Evolutionary conservation across 2,329 filamentous ascomycete genomes (phyloP).

Genomic region (Dactylellina leptospora): DNA sequence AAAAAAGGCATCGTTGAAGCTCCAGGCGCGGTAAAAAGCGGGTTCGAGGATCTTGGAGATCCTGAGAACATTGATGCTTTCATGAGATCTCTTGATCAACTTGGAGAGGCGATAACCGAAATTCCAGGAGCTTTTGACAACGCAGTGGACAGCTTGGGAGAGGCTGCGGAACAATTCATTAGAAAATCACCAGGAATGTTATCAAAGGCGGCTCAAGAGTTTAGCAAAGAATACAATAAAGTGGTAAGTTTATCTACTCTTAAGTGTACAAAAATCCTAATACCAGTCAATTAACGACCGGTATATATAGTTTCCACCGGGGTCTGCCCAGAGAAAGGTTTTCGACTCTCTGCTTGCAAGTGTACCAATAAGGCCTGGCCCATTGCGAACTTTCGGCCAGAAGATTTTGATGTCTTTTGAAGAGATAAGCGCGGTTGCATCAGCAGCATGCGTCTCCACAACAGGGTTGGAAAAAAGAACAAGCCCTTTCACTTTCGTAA

Average conservation of each 20-base stretch:
- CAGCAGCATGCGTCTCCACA: constrained; percentile 10
- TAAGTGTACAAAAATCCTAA: background rate
- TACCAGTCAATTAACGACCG: background rate
- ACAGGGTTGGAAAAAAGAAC: too few relatives aligned
- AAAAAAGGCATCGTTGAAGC: background rate
- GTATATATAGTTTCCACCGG: constrained; percentile 20
- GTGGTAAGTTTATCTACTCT: constrained; percentile 9
- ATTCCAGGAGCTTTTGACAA: constrained; percentile 12
- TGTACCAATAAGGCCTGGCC: constrained; percentile 2
- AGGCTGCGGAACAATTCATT: constrained; percentile 6
- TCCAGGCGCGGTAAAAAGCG: constrained; percentile 3
- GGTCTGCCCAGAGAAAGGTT: constrained; percentile 19
- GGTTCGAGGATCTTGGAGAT: constrained; percentile 2
- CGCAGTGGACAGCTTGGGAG: constrained; percentile 1
- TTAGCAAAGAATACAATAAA: constrained; percentile 8
- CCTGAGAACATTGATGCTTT: constrained; percentile 8
- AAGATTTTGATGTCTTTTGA: constrained; percentile 8
- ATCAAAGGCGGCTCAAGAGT: background rate
- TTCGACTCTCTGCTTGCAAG: constrained; percentile 15
- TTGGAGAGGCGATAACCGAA: constrained; percentile 1
- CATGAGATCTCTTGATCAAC: background rate
- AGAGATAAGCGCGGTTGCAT: constrained; percentile 3
- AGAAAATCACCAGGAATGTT: constrained; percentile 9
- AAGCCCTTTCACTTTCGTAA: too few relatives aligned
- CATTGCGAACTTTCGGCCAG: constrained; percentile 5